phyloP scores from a whole-genome alignment of 768 basidiomycete genomes.

The Gautieria morchelliformis region DNA sequence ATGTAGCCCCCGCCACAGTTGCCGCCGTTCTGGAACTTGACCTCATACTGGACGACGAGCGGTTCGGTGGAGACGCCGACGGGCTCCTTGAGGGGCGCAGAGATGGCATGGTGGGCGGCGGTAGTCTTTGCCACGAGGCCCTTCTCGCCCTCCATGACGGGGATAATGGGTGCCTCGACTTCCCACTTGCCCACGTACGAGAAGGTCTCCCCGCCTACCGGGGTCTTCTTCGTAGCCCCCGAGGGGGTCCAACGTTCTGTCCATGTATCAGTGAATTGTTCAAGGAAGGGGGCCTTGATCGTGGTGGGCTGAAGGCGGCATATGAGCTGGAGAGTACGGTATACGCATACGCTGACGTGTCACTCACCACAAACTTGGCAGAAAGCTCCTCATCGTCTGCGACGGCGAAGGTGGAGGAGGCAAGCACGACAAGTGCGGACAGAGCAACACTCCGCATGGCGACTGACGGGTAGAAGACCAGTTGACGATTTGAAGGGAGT shows the following conservation, averaged over 20 bases:
- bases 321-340: slow-evolving; percentile 6
- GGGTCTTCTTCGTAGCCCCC: slow-evolving; percentile 96
- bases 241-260: slow-evolving; percentile 90
- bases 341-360: slow-evolving; percentile 5
- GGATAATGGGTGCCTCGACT: slow-evolving; percentile 77
- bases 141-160: slow-evolving; percentile 75
- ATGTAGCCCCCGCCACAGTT: slow-evolving; percentile 99
- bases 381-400: slow-evolving; percentile 43
- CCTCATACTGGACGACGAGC: slow-evolving; percentile 95
- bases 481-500: slow-evolving; percentile 14
- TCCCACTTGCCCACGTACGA: slow-evolving; percentile 97
- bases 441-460: slow-evolving; percentile 84
- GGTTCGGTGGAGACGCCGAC: slow-evolving; percentile 78
- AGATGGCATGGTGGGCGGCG: slow-evolving; percentile 98
- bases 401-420: slow-evolving; percentile 42
- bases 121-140: slow-evolving; percentile 94
- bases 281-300: slow-evolving; percentile 84
- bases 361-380: slow-evolving; percentile 59
- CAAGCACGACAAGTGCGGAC: slow-evolving; percentile 58
- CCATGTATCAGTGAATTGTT: slow-evolving; percentile 94
- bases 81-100: slow-evolving; percentile 72
- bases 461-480: slow-evolving; percentile 31
- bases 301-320: slow-evolving; percentile 46
- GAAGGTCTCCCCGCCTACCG: slow-evolving; percentile 91
- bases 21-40: slow-evolving; percentile 98